Conservation (phyloP, 495 filamentous ascomycete species). For the Daldinia decipiens region DNA sequence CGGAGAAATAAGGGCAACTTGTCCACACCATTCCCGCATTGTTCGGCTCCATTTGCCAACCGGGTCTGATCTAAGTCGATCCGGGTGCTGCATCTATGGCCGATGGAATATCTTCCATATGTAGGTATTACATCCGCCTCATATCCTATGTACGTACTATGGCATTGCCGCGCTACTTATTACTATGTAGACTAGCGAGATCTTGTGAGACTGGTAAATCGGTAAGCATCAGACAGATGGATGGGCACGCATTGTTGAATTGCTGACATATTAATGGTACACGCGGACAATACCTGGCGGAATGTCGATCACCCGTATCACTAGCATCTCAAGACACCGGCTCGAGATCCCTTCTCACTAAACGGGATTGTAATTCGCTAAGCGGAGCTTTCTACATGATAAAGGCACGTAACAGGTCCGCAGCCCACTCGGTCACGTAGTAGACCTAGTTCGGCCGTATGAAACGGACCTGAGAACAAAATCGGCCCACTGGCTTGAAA, state of each 20-base stretch:
- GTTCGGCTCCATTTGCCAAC: not conserved
- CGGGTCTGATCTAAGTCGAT: slow-evolving; percentile 4
- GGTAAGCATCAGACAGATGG: not conserved
- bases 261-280: slow-evolving; percentile 6
- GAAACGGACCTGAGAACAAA: slow-evolving; percentile 25
- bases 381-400: slow-evolving; percentile 5
- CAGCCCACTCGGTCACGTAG: not conserved
- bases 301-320: slow-evolving; percentile 31
- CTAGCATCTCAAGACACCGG: slow-evolving; percentile 14
- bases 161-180: not conserved
- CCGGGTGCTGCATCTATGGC: not conserved
- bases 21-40: slow-evolving; percentile 7
- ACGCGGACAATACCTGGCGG: slow-evolving; percentile 8
- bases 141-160: not conserved
- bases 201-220: slow-evolving; percentile 8
- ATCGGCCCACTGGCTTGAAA: slow-evolving; percentile 12
- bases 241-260: slow-evolving; percentile 7
- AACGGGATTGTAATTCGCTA: slow-evolving; percentile 9
- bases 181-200: not conserved
- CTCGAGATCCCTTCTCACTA: slow-evolving; percentile 13
- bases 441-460: slow-evolving; percentile 23
- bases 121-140: not conserved
- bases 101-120: slow-evolving; percentile 2
- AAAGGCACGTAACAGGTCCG: slow-evolving; percentile 15
- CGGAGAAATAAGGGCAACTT: slow-evolving; percentile 2